Evolutionary conservation across 1,284 basidiomycete species (phyloP), one percentile per base, ranked within the genome.

Genomic region (Pseudomicrostroma phylloplanum): DNA sequence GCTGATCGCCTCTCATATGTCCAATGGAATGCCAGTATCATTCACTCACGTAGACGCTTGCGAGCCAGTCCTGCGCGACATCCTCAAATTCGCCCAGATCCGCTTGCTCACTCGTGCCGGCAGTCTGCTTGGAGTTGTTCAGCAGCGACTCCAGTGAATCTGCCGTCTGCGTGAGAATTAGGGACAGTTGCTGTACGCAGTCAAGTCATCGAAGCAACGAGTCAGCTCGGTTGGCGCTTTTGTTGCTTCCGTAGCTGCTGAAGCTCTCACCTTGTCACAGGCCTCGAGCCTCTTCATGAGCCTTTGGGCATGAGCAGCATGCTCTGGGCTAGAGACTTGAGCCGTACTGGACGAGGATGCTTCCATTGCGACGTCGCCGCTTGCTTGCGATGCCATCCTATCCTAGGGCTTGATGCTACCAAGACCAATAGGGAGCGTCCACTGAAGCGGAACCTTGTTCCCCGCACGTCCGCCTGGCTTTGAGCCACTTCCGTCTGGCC

Each of bases 41-140:
- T 48, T 4, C n/a, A 48, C 46, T 48, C 46, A 48, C 46, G 23
- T 48, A 23, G 23, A 48, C 46, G 46, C 46, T 48, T n/a, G 46
- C 46, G 23, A 48, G 46, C 46, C 46, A 48, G 23, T 48, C 46
- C 46, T 48, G 46, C 17, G 23, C n/a, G n/a, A 48, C n/a, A 23
- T 48, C 46, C 46, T 48, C 46, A 12, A n/a, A 48, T n/a, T 48
- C 46, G 23, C 46, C 23, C 12, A 48, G 7, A 23, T n/a, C 46
- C n/a, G 23, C 23, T 12, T n/a, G 46, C 46, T 48, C 46, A 48
- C 46, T 48, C 46, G 17, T n/a, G n/a, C n/a, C 46, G 7, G 46
- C 23, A n/a, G 46, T 23, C 23, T 48, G n/a, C 46, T 48, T n/a
- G 23, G 46, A 48, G 17, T 48, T 48, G 46, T 48, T 23, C 4